A percentile compares a stretch with the other conserved stretches of the same genome.
phyloP scores from a whole-genome alignment of 257 asterid species.

The Lycium barbarum region DNA sequence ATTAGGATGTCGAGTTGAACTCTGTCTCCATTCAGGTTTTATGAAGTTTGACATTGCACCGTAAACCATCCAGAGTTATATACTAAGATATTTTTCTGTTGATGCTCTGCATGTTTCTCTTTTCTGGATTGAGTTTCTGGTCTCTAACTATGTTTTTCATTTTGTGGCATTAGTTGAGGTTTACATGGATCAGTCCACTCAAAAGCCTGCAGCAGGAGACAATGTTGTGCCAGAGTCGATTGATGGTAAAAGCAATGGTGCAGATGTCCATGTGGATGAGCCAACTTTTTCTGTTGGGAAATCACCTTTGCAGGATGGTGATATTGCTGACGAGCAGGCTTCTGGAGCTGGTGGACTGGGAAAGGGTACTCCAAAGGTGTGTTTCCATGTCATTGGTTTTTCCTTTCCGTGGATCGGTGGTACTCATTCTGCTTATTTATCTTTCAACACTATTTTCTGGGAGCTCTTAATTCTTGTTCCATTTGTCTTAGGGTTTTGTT shows the following conservation, averaged over 20 bases:
- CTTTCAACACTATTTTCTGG: neutral
- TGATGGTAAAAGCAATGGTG: slow-evolving; percentile 54
- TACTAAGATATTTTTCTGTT: slow-evolving; percentile 26
- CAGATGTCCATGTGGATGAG: slow-evolving; percentile 60
- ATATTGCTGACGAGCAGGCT: slow-evolving; percentile 52
- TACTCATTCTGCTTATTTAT: neutral
- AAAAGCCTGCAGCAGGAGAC: slow-evolving; percentile 38
- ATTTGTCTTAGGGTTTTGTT: neutral
- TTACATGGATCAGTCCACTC: slow-evolving; percentile 47
- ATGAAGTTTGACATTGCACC: slow-evolving; percentile 17
- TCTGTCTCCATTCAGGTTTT: neutral
- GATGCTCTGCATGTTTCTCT: slow-evolving; percentile 26
- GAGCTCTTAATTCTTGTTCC: neutral
- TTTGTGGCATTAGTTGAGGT: slow-evolving; percentile 46
- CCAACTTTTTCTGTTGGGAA: slow-evolving; percentile 79
- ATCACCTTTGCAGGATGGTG: slow-evolving; percentile 72
- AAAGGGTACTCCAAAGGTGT: slow-evolving; percentile 94
- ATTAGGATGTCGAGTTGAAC: slow-evolving; percentile 15
- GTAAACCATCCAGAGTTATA: neutral
- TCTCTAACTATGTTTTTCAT: slow-evolving; percentile 14
- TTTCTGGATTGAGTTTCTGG: neutral
- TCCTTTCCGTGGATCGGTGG: neutral
- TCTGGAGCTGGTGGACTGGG: slow-evolving; percentile 85
- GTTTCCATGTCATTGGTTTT: slow-evolving; percentile 4
- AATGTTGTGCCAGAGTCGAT: slow-evolving; percentile 42